Conservation (phyloP, 2,329 filamentous ascomycete species). For the Aureobasidium namibiae region DNA sequence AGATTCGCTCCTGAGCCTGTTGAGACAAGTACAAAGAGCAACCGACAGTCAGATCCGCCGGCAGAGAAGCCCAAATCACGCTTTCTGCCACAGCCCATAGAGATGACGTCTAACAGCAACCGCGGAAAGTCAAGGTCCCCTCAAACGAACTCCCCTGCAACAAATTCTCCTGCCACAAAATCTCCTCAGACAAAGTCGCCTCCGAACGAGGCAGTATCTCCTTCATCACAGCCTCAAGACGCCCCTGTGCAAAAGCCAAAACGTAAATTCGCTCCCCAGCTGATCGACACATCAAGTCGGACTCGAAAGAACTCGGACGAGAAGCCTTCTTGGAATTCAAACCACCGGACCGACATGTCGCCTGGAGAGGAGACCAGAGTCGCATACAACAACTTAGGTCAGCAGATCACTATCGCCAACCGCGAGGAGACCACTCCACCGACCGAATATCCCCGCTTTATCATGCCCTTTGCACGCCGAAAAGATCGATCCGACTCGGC, state of each 20-base stretch:
- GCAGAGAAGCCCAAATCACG: slow-evolving; percentile 2
- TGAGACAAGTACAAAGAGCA: slow-evolving; percentile 22
- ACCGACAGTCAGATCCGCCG: slow-evolving; percentile 13
- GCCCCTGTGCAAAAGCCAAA: slow-evolving; percentile 19
- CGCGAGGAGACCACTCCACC: neutral
- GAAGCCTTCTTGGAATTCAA: slow-evolving; percentile 52
- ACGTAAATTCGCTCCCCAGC: slow-evolving; percentile 62
- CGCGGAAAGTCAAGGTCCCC: slow-evolving; percentile 25
- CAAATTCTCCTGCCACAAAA: neutral
- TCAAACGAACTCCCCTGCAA: slow-evolving; percentile 12
- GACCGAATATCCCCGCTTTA: neutral
- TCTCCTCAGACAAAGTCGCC: slow-evolving; percentile 10
- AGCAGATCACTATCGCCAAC: neutral
- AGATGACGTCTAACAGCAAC: slow-evolving; percentile 59
- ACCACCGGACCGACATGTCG: slow-evolving; percentile 65
- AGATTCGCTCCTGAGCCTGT: slow-evolving; percentile 27
- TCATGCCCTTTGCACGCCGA: slow-evolving; percentile 14
- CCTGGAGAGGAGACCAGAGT: slow-evolving; percentile 32
- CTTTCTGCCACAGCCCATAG: slow-evolving; percentile 34
- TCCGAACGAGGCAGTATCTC: slow-evolving; percentile 9
- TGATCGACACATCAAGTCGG: slow-evolving; percentile 72
- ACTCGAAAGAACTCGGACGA: slow-evolving; percentile 59
- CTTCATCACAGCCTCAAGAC: slow-evolving; percentile 8
- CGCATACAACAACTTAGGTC: slow-evolving; percentile 7
- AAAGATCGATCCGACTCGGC: slow-evolving; percentile 16